These are phyloP conservation scores for Ascobolus immersus DNA, from an alignment of 495 filamentous ascomycete genomes.

Conservation along the genomic window DNA sequence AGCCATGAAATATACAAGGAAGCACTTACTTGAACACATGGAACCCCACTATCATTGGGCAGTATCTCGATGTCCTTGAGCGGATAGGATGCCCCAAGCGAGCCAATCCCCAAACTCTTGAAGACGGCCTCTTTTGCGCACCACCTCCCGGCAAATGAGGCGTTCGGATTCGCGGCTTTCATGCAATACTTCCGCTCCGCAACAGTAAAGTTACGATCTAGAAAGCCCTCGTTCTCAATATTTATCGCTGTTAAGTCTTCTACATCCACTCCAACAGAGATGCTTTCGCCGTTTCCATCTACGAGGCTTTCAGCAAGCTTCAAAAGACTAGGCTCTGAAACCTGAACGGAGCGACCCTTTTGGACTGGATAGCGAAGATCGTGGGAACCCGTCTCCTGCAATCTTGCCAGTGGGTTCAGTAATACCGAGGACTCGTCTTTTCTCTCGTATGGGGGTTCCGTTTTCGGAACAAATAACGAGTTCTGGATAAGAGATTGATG, in stretches of 20 bases:
- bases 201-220: slow-evolving; percentile 80
- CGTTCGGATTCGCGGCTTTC: slow-evolving; percentile 47
- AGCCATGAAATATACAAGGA: slow-evolving; percentile 14
- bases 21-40: slow-evolving; percentile 54
- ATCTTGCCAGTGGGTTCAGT: slow-evolving; percentile 83
- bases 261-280: slow-evolving; percentile 77
- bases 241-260: slow-evolving; percentile 66
- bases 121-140: slow-evolving; percentile 96
- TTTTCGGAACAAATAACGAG: slow-evolving; percentile 87
- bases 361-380: slow-evolving; percentile 44
- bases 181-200: slow-evolving; percentile 64
- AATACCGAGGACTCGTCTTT: slow-evolving; percentile 67
- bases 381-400: slow-evolving; percentile 61
- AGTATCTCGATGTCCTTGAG: slow-evolving; percentile 87
- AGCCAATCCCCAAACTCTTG: slow-evolving; percentile 75
- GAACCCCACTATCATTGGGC: slow-evolving; percentile 54
- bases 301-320: slow-evolving; percentile 58
- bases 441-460: slow-evolving; percentile 64
- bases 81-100: slow-evolving; percentile 66
- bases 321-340: slow-evolving; percentile 26
- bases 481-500: slow-evolving; percentile 95
- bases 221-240: slow-evolving; percentile 74
- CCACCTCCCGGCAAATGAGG: slow-evolving; percentile 82
- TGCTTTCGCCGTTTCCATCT: slow-evolving; percentile 34
- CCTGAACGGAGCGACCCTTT: slow-evolving; percentile 29